Conservation (phyloP, 1,139 yeast species). For the Taphrina betulina region DNA sequence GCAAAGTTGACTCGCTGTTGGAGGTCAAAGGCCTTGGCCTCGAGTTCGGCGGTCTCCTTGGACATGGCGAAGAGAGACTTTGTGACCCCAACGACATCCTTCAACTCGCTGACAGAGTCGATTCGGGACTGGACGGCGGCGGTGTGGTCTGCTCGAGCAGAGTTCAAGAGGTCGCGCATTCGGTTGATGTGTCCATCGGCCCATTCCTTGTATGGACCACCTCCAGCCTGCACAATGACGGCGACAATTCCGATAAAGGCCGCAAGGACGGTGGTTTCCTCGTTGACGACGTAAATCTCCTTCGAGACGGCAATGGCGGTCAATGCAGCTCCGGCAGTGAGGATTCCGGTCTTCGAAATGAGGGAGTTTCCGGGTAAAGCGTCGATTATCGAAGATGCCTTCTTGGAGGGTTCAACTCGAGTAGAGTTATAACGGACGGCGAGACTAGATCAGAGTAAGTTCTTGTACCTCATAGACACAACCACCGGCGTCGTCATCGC, state of each 20-base stretch:
- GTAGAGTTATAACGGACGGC: constrained; percentile 40
- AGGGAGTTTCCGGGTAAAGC: constrained; percentile 90
- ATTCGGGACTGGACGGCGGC: constrained; percentile 92
- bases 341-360: constrained; percentile 87
- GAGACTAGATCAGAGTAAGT: background rate
- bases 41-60: constrained; percentile 93
- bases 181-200: constrained; percentile 88
- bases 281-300: constrained; percentile 88
- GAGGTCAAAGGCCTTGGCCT: constrained; percentile 88
- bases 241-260: constrained; percentile 76
- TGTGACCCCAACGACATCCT: constrained; percentile 89
- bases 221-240: constrained; percentile 79
- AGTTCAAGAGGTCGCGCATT: constrained; percentile 76
- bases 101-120: constrained; percentile 78
- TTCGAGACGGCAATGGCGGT: constrained; percentile 90
- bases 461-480: too few relatives aligned
- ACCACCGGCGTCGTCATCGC: too few relatives aligned
- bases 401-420: constrained; percentile 74
- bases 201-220: constrained; percentile 93
- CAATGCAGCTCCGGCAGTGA: constrained; percentile 94
- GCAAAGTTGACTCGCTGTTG: constrained; percentile 89
- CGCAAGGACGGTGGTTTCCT: constrained; percentile 81
- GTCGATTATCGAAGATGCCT: constrained; percentile 85
- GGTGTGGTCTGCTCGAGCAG: constrained; percentile 87
- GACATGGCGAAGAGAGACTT: constrained; percentile 88